phyloP scores from a whole-genome alignment of 331 rosid genomes.

The Acacia concinna region DNA sequence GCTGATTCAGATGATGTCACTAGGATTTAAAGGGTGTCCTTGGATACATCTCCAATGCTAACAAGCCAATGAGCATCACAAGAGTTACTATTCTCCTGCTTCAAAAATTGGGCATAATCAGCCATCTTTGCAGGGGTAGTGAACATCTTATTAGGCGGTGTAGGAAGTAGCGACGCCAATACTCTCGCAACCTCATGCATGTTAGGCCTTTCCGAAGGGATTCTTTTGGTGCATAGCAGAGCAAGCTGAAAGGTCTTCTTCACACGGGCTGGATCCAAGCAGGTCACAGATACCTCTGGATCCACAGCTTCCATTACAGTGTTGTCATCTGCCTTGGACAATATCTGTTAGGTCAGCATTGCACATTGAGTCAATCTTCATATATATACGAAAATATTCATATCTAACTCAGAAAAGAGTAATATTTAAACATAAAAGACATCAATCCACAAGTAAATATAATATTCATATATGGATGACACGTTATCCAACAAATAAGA shows the following conservation, averaged over 20 bases:
- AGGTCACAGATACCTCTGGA: conserved; percentile 78
- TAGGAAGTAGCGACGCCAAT: conserved; percentile 59
- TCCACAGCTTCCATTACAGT: conserved; percentile 92
- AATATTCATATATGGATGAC: no score
- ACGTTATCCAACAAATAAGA: no score
- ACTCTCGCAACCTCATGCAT: conserved; percentile 86
- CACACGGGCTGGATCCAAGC: conserved; percentile 67
- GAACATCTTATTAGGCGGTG: conserved; percentile 40
- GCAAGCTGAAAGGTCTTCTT: conserved; percentile 86
- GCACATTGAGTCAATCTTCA: not conserved
- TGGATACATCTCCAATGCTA: conserved; percentile 74
- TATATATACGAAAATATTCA: no score
- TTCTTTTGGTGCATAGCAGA: conserved; percentile 71
- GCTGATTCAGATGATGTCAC: not conserved
- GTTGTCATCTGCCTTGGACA: conserved; percentile 73
- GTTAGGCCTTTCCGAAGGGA: conserved; percentile 77
- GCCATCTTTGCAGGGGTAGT: conserved; percentile 36
- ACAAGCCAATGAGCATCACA: conserved; percentile 82
- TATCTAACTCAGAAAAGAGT: not conserved
- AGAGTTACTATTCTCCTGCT: conserved; percentile 43
- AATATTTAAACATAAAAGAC: not conserved
- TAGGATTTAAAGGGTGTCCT: conserved; percentile 36
- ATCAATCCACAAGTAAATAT: not conserved
- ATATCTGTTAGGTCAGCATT: conserved; percentile 44
- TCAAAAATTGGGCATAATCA: conserved; percentile 57